Base-by-base conservation (phyloP, 1,284 basidiomycete genomes). In the Tetrapyrgos nigripes region DNA sequence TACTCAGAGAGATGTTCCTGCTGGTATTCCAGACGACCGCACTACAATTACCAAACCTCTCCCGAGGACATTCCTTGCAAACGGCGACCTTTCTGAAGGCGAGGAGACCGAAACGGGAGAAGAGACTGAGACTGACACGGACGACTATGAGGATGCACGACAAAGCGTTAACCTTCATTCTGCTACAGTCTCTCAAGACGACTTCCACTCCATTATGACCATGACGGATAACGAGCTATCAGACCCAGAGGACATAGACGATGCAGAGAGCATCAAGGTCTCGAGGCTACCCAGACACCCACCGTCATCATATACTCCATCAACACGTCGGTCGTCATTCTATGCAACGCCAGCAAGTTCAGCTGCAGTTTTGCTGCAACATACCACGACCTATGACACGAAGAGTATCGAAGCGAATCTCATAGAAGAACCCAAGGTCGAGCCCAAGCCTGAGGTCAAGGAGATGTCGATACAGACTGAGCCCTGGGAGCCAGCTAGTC, bases 71-170 rank as follows among this genome's bases (percentile, higher is more conserved):
- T 76, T 74, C 73, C 65, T 52, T 58, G 59, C 43, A 62, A 53
- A 57, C 31, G 69, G 71, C 35, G 65, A 70, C 1, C 71, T 68
- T 1, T 73, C 73, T 19, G 76, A 76, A n/a, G 71, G 72, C 4
- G 79, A 82, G 4, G 86, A 82, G 60, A 84, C 79, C 1, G 83
- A 81, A 68, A 88, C 86, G 5, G 88, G 87, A 52, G 83, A 81
- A 1, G 87, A 83, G 28, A 84, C 82, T 1, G 83, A 88, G 59
- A 84, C 85, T 0, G 89, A 91, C 52, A 81, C 77, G 13, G 92
- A 94, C 23, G 90, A 92, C 60, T 97, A 92, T 69, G 85, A 91
- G 23, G 93, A 96, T 70, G 94, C 94, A 1, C 79, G 87, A 53
- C 88, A 90, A 71, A 93, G 89, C 59, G 82, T 90, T 21, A 78